phyloP scores from a whole-genome alignment of 192 early-diverging fungal species.

The Coemansia sp. region DNA sequence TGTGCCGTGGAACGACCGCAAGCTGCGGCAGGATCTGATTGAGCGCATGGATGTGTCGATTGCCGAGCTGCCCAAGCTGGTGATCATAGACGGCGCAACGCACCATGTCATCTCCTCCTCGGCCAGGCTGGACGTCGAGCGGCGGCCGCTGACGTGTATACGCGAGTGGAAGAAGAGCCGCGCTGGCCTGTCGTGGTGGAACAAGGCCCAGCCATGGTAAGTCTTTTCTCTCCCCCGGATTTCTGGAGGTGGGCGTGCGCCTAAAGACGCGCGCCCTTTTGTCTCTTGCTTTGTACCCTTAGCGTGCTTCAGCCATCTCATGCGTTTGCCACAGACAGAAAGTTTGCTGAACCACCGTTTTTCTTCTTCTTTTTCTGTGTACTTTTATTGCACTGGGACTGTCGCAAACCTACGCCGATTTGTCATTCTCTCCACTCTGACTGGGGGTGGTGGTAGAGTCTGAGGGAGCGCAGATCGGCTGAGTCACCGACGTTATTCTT shows the following conservation, averaged over 20 bases:
- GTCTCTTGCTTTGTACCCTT: no score
- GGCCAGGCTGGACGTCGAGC: constrained; percentile 22
- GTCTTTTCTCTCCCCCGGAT: constrained; percentile 1
- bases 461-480: no score
- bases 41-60: constrained; percentile 31
- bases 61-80: constrained; percentile 30
- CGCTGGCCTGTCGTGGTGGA: constrained; percentile 40
- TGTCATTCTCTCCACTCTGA: neutral
- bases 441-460: no score
- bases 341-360: no score
- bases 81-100: constrained; percentile 34
- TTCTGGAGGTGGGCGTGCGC: neutral
- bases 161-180: constrained; percentile 41
- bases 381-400: neutral
- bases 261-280: no score
- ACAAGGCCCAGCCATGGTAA: constrained; percentile 43
- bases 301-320: no score
- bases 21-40: constrained; percentile 29
- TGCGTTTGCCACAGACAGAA: no score
- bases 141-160: constrained; percentile 42
- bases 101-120: constrained; percentile 31
- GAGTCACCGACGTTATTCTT: no score
- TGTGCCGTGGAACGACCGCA: constrained; percentile 41
- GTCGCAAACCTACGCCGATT: no score
- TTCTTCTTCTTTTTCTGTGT: neutral